Evolutionary conservation across 225 moss, liverwort and hornwort species (phyloP), one percentile per base, ranked within the genome.

Genomic region (Antitrichia curtipendula): DNA sequence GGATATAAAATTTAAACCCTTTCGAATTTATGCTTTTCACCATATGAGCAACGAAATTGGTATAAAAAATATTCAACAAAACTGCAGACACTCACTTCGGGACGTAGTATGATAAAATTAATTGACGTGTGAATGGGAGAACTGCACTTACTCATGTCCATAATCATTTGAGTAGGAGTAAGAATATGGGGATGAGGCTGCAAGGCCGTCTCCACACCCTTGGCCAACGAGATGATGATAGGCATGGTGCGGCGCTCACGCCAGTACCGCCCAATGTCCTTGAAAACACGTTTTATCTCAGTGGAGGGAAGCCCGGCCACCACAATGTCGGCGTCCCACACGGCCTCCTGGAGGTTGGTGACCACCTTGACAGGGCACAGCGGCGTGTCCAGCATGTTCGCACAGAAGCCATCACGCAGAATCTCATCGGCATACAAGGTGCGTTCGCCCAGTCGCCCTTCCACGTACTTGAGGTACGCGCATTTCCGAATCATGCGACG

Each of bases 401-500:
- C 93, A 74, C 98, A 98, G 89, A 98, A 98, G 23, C 98, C 98
- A 75, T 98, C 98, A 32, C 98, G 93, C 64, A 98, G 89, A 89
- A 98, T 94, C 86, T 98, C 98, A 71, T 98, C 98, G 7, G 98
- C 98, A 36, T 91, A 95, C 20, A 98, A 84, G 14, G 62, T 95
- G 78, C 98, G 98, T 49, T 98, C 98, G 28, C 98, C 98, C 5
- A 98, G 91, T 25, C 98, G 96, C 11, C 93, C 98, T 80, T 98
- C 98, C 63, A 98, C 98, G 82, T 98, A 98, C 86, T 98, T 98
- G 68, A 98, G 95, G 86, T 98, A 98, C 10, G 98, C 98, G 75
- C 98, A 98, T 83, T 98, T 98, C 18, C 97, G 95, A 82, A 97
- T 97, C 88, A 98, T 81, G 31, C 98, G 94, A 13, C 98, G 97